Evolutionary conservation across 208 protist species (phyloP).

Genomic region (Wallacemonas rigidus): DNA sequence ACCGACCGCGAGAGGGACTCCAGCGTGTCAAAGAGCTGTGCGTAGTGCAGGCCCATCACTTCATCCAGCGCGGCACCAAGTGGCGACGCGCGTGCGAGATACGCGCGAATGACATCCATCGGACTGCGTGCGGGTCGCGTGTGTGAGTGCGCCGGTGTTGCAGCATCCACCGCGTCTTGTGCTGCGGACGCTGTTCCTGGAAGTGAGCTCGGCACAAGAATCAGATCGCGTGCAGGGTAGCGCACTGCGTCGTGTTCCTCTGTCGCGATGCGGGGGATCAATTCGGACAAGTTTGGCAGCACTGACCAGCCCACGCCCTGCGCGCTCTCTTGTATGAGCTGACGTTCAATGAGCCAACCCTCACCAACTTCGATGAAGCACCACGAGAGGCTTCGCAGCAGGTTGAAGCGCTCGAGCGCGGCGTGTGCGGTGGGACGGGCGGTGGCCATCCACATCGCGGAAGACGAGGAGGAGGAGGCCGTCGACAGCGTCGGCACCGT

Average conservation of each 20-base stretch:
- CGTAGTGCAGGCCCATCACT: slow-evolving; percentile 6
- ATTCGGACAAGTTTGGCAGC: neutral
- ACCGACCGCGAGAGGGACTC: slow-evolving; percentile 12
- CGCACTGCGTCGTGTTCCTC: neutral
- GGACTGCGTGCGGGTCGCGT: neutral
- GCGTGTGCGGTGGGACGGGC: neutral
- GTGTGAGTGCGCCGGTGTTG: too few species aligned
- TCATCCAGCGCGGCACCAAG: slow-evolving; percentile 7
- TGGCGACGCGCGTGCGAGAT: neutral
- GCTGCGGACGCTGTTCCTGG: too few species aligned
- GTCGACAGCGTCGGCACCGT: neutral
- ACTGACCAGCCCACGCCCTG: neutral
- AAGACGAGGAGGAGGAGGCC: neutral
- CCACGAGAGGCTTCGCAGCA: slow-evolving; percentile 37
- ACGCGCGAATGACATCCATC: neutral
- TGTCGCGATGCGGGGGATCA: neutral
- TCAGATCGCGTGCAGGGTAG: too few species aligned
- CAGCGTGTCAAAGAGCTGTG: slow-evolving; percentile 4
- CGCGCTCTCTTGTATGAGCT: slow-evolving; percentile 5
- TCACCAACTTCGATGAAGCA: slow-evolving; percentile 42
- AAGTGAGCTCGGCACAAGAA: too few species aligned
- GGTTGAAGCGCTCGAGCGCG: slow-evolving; percentile 14
- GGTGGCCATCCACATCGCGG: neutral
- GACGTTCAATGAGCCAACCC: slow-evolving; percentile 21
- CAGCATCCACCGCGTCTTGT: too few species aligned